Percentiles rank a stretch among this genome's conserved stretches.
These are phyloP conservation scores for Aphanomyces invadans DNA, from an alignment of 352 stramenopile species.

Conservation along the genomic window DNA sequence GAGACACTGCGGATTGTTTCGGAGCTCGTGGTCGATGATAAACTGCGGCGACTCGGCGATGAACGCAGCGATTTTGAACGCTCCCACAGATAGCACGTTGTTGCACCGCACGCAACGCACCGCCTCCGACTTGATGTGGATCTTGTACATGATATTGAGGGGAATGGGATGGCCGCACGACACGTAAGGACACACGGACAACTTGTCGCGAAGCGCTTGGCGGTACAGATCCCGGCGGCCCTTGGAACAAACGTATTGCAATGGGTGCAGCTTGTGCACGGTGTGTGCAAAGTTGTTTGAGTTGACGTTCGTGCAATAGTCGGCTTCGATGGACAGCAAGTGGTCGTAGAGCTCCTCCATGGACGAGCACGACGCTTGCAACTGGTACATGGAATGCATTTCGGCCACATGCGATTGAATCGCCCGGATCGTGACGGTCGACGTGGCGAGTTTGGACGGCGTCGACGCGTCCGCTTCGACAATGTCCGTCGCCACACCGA, in stretches of 20 bases:
- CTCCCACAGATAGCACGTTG: background rate
- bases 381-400: slow-evolving; percentile 15
- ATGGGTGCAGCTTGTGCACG: slow-evolving; percentile 15
- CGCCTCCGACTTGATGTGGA: slow-evolving; percentile 2
- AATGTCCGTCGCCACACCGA: slow-evolving; percentile 3
- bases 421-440: background rate
- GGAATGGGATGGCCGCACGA: slow-evolving; percentile 2
- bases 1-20: background rate
- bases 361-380: background rate
- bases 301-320: background rate
- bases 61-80: slow-evolving; percentile 1
- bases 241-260: slow-evolving; percentile 6
- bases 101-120: background rate
- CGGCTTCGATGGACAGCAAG: slow-evolving; percentile 4
- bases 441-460: background rate
- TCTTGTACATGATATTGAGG: background rate
- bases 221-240: background rate
- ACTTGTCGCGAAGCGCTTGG: background rate
- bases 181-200: background rate
- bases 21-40: background rate
- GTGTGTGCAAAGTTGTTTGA: slow-evolving; percentile 20
- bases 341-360: slow-evolving; percentile 7
- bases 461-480: slow-evolving; percentile 7
- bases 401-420: slow-evolving; percentile 6
- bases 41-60: background rate